Evolutionary conservation across 1,284 basidiomycete genomes (phyloP).

Genomic region (Fomitopsis betulina): DNA sequence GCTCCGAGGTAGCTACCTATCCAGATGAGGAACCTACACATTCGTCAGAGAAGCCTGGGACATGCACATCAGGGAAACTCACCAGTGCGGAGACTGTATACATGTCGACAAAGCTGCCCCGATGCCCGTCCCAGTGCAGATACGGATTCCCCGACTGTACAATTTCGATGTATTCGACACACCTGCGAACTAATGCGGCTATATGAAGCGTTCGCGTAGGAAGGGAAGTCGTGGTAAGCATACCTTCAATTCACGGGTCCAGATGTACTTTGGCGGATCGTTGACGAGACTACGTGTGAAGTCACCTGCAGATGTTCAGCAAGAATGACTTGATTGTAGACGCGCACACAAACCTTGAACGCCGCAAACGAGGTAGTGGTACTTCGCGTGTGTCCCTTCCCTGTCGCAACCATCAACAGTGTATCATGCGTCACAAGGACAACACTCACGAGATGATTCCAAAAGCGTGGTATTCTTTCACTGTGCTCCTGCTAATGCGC

Average conservation of each 20-base stretch:
- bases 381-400: constrained; percentile 63
- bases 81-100: constrained; percentile 68
- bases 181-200: constrained; percentile 57
- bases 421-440: constrained; percentile 6
- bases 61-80: constrained; percentile 17
- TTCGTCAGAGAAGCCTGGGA: constrained; percentile 7
- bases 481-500: constrained; percentile 48
- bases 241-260: constrained; percentile 74
- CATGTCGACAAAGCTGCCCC: constrained; percentile 74
- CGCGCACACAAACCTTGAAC: constrained; percentile 49
- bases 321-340: neutral
- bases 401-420: constrained; percentile 29
- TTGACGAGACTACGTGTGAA: constrained; percentile 68
- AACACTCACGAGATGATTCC: constrained; percentile 49
- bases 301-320: constrained; percentile 37
- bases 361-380: constrained; percentile 75
- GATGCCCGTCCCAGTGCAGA: constrained; percentile 76
- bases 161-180: constrained; percentile 74
- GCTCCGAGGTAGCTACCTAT: constrained; percentile 43
- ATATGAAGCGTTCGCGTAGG: neutral
- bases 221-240: constrained; percentile 5
- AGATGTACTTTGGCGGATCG: constrained; percentile 60
- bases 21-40: constrained; percentile 68
- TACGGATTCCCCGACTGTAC: constrained; percentile 71
- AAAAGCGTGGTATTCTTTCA: constrained; percentile 63